Evolutionary conservation across 1,139 yeast genomes (phyloP), one percentile per base, ranked within the genome.

Genomic region (Debaryomyces fabryi): DNA sequence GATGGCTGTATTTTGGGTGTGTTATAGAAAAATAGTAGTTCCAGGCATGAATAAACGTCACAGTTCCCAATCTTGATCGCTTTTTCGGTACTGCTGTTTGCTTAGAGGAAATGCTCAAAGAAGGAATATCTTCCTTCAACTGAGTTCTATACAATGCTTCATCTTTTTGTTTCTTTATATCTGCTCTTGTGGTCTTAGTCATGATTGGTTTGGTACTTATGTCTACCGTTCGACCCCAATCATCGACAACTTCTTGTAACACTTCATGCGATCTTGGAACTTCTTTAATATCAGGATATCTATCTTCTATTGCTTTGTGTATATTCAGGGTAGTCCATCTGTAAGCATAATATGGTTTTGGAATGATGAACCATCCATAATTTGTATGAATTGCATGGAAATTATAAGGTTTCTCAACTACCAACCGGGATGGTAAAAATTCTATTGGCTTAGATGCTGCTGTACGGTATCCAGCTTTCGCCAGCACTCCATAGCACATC

Each of bases 1-100:
- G 48, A 23, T 46, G 50, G 9, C 40, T 30, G 39, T 51, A 58
- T 20, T 53, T 44, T 13, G 55, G 50, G 45, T 59, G 60, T 27
- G 52, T 55, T 25, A 59, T 49, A 16, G 68, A 57, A 46, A 60
- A 54, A 49, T 54, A 69, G 50, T 68, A 71, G 56, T 68, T 70
- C 74, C 75, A 69, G 0, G 74, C 74, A 45, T 69, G 65, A 13
- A 64, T 65, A 51, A 60, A 59, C 9, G 68, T 63, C 21, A 69
- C 58, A 1, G 57, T 37, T 47, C 41, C 49, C 20, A 37, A 38
- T 32, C 44, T 45, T 16, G 36, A 10, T 46, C 55, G 42, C 6
- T 50, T 30, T 30, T 50, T 44, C 15, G 39, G 47, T 9, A 42
- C 27, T 8, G 20, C 21, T 21, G 29, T 12, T 18, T 40, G 32